Evolutionary conservation across 441 rosid genomes (phyloP), one percentile per base, ranked within the genome.

Genomic region (Croton setiger): DNA sequence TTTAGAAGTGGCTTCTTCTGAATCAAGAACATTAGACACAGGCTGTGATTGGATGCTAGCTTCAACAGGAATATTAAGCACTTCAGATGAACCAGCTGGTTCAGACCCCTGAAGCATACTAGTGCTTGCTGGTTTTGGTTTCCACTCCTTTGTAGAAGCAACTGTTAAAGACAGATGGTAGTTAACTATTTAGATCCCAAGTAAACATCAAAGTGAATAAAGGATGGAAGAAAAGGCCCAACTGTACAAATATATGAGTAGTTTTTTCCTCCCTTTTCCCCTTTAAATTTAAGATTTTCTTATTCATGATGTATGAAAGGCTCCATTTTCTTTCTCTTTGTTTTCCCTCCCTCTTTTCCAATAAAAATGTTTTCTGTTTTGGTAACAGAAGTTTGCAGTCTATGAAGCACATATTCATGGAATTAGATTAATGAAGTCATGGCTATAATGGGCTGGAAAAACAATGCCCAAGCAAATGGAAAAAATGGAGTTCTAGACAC

Each of bases 111-210:
- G 92, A 69, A 82, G 70, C 72, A 76, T 71, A 70, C 63, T 85
- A 33, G 84, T 64, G 78, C 72, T 83, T 76, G 85, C 79, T 74
- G 90, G 78, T 86, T 93, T 93, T 13, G 96, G 98, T 73, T 91
- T 93, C 98, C 98, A 93, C 79, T 93, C 98, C 82, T 88, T 91
- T 35, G 70, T 81, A 69, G 85, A 75, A 66, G 88, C 88, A 72
- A 71, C 86, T 83, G 85, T 79, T 77, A 45, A 68, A 79, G 39
- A 79, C 36, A 66, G 54, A 37, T 27, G 20, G 72, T 23, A 21
- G 60, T 37, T 68, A 69, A 65, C 54, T 49, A 52, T 68, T 72
- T 63, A 43, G 63, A 47, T 60, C 13, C 60, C 44, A 23, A 57
- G 52, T 66, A 74, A 65, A 23, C 43, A 23, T 55, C 10, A 9